Conservation (phyloP, 129 eudicot species). For the Arctium lappa region DNA sequence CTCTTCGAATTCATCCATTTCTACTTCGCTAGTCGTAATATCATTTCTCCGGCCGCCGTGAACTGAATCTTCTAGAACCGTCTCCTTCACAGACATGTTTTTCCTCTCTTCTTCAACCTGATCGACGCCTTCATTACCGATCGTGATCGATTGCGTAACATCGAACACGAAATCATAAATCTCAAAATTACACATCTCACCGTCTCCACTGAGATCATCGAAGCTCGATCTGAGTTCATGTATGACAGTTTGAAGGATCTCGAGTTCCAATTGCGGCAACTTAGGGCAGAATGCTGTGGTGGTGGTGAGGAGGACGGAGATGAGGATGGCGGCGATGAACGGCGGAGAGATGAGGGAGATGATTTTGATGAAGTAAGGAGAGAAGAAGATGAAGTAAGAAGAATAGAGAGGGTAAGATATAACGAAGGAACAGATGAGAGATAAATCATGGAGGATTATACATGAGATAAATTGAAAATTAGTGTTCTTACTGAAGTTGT, state of each 20-base stretch:
- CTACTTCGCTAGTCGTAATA: neutral
- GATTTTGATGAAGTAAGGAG: slow-evolving; percentile 58
- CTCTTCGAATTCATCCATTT: neutral
- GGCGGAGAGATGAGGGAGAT: slow-evolving; percentile 60
- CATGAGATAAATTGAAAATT: slow-evolving; percentile 2
- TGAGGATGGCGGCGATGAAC: slow-evolving; percentile 45
- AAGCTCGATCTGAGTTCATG: slow-evolving; percentile 20
- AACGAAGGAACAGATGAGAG: slow-evolving; percentile 29
- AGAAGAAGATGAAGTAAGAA: slow-evolving; percentile 66
- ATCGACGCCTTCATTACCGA: slow-evolving; percentile 7
- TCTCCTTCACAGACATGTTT: neutral
- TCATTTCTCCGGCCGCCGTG: slow-evolving; percentile 5
- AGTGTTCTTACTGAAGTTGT: slow-evolving; percentile 10
- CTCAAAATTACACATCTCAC: slow-evolving; percentile 21
- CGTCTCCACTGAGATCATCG: neutral
- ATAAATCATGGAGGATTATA: slow-evolving; percentile 42
- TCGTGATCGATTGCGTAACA: neutral
- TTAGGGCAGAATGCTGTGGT: slow-evolving; percentile 13
- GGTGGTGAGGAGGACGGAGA: slow-evolving; percentile 42
- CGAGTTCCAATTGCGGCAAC: slow-evolving; percentile 14
- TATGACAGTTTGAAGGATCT: slow-evolving; percentile 17
- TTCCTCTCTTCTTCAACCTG: neutral
- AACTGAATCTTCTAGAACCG: slow-evolving; percentile 1
- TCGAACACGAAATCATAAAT: slow-evolving; percentile 53
- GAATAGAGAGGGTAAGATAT: slow-evolving; percentile 61